A percentile compares a stretch with the other conserved stretches of the same genome.
phyloP scores from a whole-genome alignment of 352 stramenopile species.

The Pythium insidiosum region DNA sequence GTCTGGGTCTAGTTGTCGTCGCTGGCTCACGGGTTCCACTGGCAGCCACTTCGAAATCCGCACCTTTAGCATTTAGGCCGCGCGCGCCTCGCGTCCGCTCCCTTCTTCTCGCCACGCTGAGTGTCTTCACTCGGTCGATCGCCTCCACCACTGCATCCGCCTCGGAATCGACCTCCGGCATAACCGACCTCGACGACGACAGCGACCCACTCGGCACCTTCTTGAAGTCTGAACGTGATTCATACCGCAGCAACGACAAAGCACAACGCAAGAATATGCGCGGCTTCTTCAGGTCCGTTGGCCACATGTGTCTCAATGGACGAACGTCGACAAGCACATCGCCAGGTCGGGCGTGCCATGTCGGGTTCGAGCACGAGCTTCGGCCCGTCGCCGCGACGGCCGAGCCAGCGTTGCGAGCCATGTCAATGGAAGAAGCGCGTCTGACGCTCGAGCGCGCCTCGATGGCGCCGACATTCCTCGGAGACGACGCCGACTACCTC shows the following conservation, averaged over 20 bases:
- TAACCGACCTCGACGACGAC: background rate
- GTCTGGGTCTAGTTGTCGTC: too few species aligned
- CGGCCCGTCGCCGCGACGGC: constrained; percentile 13
- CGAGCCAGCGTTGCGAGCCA: constrained; percentile 22
- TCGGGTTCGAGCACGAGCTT: background rate
- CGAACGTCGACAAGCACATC: background rate
- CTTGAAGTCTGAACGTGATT: background rate
- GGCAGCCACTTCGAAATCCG: too few species aligned
- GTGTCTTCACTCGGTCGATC: background rate
- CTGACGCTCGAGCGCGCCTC: constrained; percentile 13
- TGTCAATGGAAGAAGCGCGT: constrained; percentile 18
- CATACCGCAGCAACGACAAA: constrained; percentile 6
- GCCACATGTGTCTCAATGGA: constrained; percentile 16
- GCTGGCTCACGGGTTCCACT: too few species aligned
- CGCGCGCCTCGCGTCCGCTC: too few species aligned
- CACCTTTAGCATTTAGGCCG: too few species aligned
- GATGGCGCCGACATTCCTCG: constrained; percentile 37
- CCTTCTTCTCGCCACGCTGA: too few species aligned
- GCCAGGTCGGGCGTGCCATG: background rate
- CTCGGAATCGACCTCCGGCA: background rate
- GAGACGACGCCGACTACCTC: constrained; percentile 34
- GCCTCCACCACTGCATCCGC: background rate
- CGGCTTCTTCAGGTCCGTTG: constrained; percentile 38
- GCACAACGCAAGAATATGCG: constrained; percentile 18
- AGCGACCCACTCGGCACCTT: background rate